These are phyloP conservation scores for Alternaria dauci DNA, from an alignment of 2,329 filamentous ascomycete genomes.

Conservation along the genomic window DNA sequence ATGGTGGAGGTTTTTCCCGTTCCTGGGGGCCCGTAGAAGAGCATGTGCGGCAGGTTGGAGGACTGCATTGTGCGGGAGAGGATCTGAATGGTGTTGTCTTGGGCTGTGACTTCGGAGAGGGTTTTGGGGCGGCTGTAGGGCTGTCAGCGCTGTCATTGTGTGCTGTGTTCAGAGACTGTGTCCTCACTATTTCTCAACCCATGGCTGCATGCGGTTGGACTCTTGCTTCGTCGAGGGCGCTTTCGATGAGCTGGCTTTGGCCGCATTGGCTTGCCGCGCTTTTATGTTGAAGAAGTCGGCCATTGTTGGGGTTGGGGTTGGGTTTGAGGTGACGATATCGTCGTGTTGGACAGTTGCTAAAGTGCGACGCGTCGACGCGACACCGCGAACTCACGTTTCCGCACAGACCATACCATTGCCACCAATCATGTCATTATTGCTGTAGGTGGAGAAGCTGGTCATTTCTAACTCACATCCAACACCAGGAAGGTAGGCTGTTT, in stretches of 20 bases:
- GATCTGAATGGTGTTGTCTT: conserved; percentile 95
- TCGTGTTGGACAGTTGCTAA: conserved; percentile 25
- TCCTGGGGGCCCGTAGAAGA: conserved; percentile 97
- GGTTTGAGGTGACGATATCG: conserved; percentile 20
- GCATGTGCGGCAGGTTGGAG: conserved; percentile 98
- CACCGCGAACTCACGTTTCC: conserved; percentile 44
- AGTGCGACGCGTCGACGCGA: conserved; percentile 45
- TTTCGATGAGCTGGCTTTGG: conserved; percentile 76
- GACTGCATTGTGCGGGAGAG: conserved; percentile 93
- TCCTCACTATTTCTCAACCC: conserved; percentile 96
- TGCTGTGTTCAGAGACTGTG: conserved; percentile 6
- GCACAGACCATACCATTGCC: conserved; percentile 25
- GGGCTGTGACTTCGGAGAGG: conserved; percentile 91
- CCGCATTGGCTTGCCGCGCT: conserved; percentile 77
- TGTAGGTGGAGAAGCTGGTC: background rate
- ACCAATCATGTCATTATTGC: conserved; percentile 25
- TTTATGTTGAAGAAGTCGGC: conserved; percentile 96
- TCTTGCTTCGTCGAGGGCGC: conserved; percentile 68
- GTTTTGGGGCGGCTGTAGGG: conserved; percentile 82
- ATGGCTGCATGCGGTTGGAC: conserved; percentile 77
- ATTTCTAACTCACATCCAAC: background rate
- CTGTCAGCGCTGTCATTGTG: conserved; percentile 21
- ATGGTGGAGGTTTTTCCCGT: conserved; percentile 99
- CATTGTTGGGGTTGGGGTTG: conserved; percentile 61
- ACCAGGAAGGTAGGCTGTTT: too few species aligned